A percentile compares a stretch with the other conserved stretches of the same genome.
Evolutionary conservation across 2,329 filamentous ascomycete species (phyloP).

Genomic region (Dactylellina sp.): DNA sequence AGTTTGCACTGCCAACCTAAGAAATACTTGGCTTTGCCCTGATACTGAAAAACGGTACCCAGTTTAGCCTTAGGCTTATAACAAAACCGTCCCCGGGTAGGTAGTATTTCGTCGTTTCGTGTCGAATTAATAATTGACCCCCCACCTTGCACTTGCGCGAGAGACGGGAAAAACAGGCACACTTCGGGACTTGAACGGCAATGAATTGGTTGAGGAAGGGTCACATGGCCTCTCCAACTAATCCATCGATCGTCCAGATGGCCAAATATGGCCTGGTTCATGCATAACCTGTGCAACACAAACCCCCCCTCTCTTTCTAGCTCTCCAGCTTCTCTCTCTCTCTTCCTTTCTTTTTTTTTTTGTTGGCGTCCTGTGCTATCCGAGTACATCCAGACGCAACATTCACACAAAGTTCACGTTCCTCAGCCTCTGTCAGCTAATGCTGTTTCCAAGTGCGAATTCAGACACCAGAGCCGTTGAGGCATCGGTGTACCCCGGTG

Average conservation of each 20-base stretch:
- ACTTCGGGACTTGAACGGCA: conserved; percentile 20
- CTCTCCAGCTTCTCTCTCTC: no score
- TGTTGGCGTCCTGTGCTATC: background rate
- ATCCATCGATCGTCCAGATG: conserved; percentile 12
- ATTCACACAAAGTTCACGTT: no score
- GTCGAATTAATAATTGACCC: background rate
- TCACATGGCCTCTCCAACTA: conserved; percentile 47
- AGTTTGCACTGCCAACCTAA: no score
- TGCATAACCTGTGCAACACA: conserved; percentile 49
- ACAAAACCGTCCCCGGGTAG: no score
- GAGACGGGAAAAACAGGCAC: conserved; percentile 13
- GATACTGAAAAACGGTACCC: no score
- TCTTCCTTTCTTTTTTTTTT: background rate
- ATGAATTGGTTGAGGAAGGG: conserved; percentile 20
- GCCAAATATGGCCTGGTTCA: conserved; percentile 31
- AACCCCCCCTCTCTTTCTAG: background rate
- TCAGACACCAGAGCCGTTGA: no score
- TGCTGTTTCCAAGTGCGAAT: background rate
- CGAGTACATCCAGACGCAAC: background rate
- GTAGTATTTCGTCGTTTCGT: no score
- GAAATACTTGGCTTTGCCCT: no score
- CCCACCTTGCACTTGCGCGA: conserved; percentile 3
- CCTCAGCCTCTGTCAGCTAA: no score
- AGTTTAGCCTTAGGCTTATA: no score
- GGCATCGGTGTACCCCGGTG: conserved; percentile 37